These are phyloP conservation scores for Talaromyces ruber DNA, from an alignment of 495 filamentous ascomycete genomes.

Conservation along the genomic window DNA sequence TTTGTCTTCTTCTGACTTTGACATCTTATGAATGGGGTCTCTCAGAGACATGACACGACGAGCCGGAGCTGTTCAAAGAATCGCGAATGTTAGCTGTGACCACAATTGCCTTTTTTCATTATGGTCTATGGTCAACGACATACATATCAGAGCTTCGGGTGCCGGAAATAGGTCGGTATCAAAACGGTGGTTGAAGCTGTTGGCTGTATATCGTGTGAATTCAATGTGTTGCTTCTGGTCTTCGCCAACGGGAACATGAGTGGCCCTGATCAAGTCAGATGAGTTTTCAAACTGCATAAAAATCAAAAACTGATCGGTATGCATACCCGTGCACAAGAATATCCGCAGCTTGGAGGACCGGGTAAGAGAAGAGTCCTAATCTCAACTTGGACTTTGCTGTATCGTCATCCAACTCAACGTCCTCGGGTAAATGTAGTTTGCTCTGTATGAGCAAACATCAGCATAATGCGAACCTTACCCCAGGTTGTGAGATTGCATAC, in stretches of 20 bases:
- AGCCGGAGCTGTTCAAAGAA: conserved; percentile 49
- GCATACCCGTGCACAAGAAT: conserved; percentile 72
- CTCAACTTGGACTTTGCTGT: conserved; percentile 53
- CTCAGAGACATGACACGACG: conserved; percentile 85
- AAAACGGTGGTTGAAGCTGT: conserved; percentile 73
- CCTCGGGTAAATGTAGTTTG: conserved; percentile 55
- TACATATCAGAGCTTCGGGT: conserved; percentile 73
- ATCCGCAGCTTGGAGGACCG: conserved; percentile 91
- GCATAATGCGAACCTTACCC: not conserved
- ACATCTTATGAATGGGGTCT: conserved; percentile 77
- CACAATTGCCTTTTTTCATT: not conserved
- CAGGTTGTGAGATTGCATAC: conserved; percentile 29
- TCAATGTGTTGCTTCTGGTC: conserved; percentile 93
- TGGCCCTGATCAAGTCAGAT: conserved; percentile 45
- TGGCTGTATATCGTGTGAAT: conserved; percentile 75
- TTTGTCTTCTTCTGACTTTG: conserved; percentile 68
- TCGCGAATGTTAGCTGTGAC: not conserved
- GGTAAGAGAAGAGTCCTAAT: conserved; percentile 93
- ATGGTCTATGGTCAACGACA: conserved; percentile 10
- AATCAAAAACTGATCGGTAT: not conserved
- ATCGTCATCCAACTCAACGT: conserved; percentile 42
- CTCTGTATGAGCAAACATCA: conserved; percentile 35
- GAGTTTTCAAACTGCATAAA: not conserved
- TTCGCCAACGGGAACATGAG: conserved; percentile 91
- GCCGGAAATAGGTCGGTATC: conserved; percentile 45